Percentiles rank a stretch among this genome's conserved stretches.
phyloP scores from a whole-genome alignment of 2,329 filamentous ascomycete species.

The Leptographium radiaticola region DNA sequence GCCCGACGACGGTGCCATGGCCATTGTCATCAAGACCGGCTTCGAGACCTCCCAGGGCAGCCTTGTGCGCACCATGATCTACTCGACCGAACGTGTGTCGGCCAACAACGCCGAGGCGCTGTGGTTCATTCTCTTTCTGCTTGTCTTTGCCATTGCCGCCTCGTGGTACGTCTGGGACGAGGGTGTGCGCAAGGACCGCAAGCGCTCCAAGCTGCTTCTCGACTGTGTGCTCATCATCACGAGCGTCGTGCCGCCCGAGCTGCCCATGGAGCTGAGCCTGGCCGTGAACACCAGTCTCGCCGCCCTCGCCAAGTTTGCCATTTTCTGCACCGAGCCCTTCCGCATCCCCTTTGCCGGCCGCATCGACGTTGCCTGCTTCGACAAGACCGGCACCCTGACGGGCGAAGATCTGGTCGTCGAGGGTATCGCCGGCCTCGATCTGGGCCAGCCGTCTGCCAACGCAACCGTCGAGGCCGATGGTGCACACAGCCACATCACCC shows the following conservation, averaged over 20 bases:
- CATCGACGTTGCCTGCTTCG: conserved; percentile 93
- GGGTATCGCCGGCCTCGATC: conserved; percentile 78
- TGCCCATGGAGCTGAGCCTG: conserved; percentile 95
- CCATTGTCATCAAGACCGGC: conserved; percentile 89
- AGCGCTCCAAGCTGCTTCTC: conserved; percentile 90
- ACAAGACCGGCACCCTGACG: conserved; percentile 95
- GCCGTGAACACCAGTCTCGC: conserved; percentile 97
- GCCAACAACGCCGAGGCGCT: conserved; percentile 93
- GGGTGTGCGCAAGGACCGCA: conserved; percentile 85
- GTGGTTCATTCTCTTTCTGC: conserved; percentile 93
- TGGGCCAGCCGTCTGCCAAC: conserved; percentile 37
- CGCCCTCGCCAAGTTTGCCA: conserved; percentile 85
- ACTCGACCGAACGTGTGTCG: conserved; percentile 96
- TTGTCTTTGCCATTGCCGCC: conserved; percentile 90
- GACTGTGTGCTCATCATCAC: conserved; percentile 98
- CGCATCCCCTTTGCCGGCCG: conserved; percentile 92
- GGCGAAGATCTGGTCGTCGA: conserved; percentile 95
- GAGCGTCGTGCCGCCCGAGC: conserved; percentile 92
- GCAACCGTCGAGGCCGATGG: conserved; percentile 62
- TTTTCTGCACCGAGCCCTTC: conserved; percentile 98
- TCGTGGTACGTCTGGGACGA: conserved; percentile 99
- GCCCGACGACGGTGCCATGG: conserved; percentile 87
- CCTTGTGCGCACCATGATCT: conserved; percentile 97
- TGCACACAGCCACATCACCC: conserved; percentile 65
- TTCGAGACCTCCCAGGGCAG: conserved; percentile 98